phyloP scores from a whole-genome alignment of 2,329 filamentous ascomycete genomes.

The Mycosphaerelloides madeirae region DNA sequence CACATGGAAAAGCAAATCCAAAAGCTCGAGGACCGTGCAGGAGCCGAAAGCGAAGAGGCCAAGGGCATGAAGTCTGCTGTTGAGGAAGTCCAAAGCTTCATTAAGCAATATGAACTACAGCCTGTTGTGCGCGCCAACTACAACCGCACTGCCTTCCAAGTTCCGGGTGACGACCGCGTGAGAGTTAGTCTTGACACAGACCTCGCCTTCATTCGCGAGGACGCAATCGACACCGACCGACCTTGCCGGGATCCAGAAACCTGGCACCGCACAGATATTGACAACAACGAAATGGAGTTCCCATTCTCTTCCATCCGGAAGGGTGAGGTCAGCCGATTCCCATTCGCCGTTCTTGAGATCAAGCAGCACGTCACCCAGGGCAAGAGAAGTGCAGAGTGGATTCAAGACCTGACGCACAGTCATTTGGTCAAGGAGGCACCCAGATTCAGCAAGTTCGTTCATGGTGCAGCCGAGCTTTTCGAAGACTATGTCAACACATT shows the following conservation, averaged over 20 bases:
- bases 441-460: conserved; percentile 93
- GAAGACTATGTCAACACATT: conserved; percentile 92
- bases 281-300: conserved; percentile 74
- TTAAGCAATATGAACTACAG: conserved; percentile 70
- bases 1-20: conserved; percentile 84
- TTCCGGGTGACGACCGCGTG: conserved; percentile 83
- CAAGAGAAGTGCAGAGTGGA: conserved; percentile 74
- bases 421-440: conserved; percentile 87
- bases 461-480: conserved; percentile 85
- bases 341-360: conserved; percentile 86
- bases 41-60: conserved; percentile 61
- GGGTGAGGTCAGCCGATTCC: conserved; percentile 86
- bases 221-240: conserved; percentile 70
- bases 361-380: conserved; percentile 58
- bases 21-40: conserved; percentile 75
- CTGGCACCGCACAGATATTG: conserved; percentile 91
- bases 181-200: conserved; percentile 91
- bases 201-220: conserved; percentile 76
- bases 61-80: conserved; percentile 68
- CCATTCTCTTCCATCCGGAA: conserved; percentile 84
- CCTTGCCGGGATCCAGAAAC: conserved; percentile 82
- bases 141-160: conserved; percentile 91
- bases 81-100: conserved; percentile 71
- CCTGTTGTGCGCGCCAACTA: conserved; percentile 90
- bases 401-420: conserved; percentile 85